These are phyloP conservation scores for Xerocomellus amylosporus DNA, from an alignment of 768 basidiomycete species.

Conservation along the genomic window DNA sequence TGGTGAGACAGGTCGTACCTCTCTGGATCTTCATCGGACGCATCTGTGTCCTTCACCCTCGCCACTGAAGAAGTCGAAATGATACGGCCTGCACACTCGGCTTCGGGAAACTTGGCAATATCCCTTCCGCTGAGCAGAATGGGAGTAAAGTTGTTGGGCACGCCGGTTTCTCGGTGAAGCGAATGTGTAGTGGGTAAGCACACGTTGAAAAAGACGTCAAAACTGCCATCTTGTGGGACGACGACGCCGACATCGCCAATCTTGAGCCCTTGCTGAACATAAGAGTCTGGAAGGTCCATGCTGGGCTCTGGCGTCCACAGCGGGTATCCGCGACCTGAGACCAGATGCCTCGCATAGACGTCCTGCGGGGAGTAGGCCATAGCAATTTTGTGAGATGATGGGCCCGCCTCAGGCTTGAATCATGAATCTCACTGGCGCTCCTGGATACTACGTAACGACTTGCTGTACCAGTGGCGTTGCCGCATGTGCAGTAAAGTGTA, in stretches of 20 bases:
- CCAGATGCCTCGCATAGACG: slow-evolving; percentile 17
- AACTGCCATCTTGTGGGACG: slow-evolving; percentile 30
- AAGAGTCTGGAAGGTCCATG: slow-evolving; percentile 20
- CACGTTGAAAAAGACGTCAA: slow-evolving; percentile 38
- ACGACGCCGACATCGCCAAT: slow-evolving; percentile 39
- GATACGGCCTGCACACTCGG: slow-evolving; percentile 10
- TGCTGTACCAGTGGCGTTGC: background rate
- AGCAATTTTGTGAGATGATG: background rate
- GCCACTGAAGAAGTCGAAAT: slow-evolving; percentile 12
- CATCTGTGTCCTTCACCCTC: background rate
- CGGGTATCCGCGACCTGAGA: slow-evolving; percentile 29
- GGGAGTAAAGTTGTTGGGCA: slow-evolving; percentile 28
- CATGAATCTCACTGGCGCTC: background rate
- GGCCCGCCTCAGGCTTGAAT: no score
- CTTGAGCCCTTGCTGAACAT: slow-evolving; percentile 26
- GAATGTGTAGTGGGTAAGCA: slow-evolving; percentile 30
- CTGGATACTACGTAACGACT: no score
- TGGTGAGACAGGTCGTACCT: background rate
- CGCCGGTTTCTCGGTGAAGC: slow-evolving; percentile 5
- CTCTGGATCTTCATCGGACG: background rate
- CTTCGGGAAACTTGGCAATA: slow-evolving; percentile 4
- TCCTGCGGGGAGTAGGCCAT: slow-evolving; percentile 13
- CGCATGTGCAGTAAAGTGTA: no score
- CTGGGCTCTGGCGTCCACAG: slow-evolving; percentile 34
- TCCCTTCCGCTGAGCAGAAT: slow-evolving; percentile 15